Evolutionary conservation across 306 rosid species (phyloP).

Genomic region (Sicyos baderoa): DNA sequence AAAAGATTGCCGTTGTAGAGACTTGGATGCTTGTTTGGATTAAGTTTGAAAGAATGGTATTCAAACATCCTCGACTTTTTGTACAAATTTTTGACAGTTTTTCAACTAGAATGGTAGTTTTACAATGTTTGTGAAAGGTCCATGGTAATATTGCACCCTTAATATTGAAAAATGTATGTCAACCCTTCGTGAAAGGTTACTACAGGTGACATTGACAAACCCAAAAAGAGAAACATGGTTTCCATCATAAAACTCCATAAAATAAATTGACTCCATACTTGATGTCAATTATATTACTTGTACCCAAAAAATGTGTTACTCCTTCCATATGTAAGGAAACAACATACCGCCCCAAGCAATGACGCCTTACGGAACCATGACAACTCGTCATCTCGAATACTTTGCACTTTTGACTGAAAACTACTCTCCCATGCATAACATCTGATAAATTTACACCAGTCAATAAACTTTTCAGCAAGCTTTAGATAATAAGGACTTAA

Average conservation of each 20-base stretch:
- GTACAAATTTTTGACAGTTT: too few relatives aligned
- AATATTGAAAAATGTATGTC: not conserved
- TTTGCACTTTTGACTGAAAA: conserved; percentile 68
- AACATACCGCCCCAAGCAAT: conserved; percentile 76
- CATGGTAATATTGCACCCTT: not conserved
- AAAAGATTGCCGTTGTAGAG: too few relatives aligned
- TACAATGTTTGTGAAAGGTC: too few relatives aligned
- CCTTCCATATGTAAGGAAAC: not conserved
- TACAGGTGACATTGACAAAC: not conserved
- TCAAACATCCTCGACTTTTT: too few relatives aligned
- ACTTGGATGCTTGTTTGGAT: too few relatives aligned
- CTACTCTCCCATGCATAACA: conserved; percentile 99
- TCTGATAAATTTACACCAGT: conserved; percentile 38
- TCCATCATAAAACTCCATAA: not conserved
- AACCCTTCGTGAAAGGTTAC: not conserved
- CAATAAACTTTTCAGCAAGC: conserved; percentile 18
- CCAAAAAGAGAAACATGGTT: not conserved
- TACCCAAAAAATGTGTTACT: not conserved
- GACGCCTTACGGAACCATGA: conserved; percentile 79
- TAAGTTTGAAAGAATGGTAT: too few relatives aligned
- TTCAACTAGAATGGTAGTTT: too few relatives aligned
- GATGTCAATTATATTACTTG: not conserved
- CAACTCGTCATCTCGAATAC: conserved; percentile 65
- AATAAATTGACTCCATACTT: not conserved
- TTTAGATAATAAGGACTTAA: not conserved